Percentiles rank a stretch among this genome's conserved stretches.
Conservation (phyloP, 768 basidiomycete species). For the Lentinus tigrinus region DNA sequence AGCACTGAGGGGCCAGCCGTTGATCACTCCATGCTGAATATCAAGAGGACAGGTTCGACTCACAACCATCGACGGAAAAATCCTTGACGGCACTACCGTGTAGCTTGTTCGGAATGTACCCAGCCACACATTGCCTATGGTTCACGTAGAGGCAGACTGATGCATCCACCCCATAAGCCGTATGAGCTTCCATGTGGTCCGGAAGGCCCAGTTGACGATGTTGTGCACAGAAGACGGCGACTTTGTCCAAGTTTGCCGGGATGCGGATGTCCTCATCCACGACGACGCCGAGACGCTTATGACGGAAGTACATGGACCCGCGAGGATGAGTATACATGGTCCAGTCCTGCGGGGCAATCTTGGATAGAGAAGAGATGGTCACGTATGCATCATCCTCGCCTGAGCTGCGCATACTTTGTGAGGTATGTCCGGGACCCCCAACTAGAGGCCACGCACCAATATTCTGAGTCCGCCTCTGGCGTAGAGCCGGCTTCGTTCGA, state of each 20-base stretch:
- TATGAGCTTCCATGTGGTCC: constrained; percentile 45
- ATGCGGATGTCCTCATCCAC: constrained; percentile 51
- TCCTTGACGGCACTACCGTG: constrained; percentile 5
- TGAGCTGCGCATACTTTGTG: background rate
- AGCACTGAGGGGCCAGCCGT: constrained; percentile 32
- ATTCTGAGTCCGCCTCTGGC: too few relatives aligned
- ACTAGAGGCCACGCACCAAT: too few relatives aligned
- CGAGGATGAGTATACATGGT: constrained; percentile 41
- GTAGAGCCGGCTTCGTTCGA: too few relatives aligned
- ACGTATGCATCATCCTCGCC: constrained; percentile 5
- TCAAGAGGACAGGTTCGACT: background rate
- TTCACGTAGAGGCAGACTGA: constrained; percentile 43
- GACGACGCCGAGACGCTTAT: constrained; percentile 38
- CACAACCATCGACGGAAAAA: constrained; percentile 5
- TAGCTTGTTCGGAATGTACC: constrained; percentile 29
- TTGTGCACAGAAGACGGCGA: constrained; percentile 28
- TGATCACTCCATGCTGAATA: too few relatives aligned
- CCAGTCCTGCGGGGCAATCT: constrained; percentile 32
- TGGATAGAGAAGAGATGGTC: background rate
- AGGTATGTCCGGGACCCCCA: background rate
- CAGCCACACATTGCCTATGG: constrained; percentile 47
- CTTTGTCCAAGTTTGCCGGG: constrained; percentile 31
- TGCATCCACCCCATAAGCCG: constrained; percentile 31
- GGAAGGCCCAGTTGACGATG: constrained; percentile 33
- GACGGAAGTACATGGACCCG: constrained; percentile 54